phyloP scores from a whole-genome alignment of 2,329 filamentous ascomycete species.

The Pseudohalonectria lignicola region DNA sequence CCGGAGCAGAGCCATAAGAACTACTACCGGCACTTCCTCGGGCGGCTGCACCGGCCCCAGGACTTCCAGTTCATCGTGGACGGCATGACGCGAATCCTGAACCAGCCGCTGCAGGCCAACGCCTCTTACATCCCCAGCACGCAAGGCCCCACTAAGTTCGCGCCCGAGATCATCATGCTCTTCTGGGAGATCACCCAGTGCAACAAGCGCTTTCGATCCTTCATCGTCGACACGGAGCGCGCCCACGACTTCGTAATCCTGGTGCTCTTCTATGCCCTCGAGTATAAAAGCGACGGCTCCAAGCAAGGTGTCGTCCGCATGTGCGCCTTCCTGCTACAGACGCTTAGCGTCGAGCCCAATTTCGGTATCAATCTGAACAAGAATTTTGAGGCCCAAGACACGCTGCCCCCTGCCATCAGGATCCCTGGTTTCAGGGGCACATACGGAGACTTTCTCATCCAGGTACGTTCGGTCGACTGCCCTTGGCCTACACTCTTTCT shows the following conservation, averaged over 20 bases:
- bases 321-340: conserved; percentile 96
- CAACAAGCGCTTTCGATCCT: conserved; percentile 93
- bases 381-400: conserved; percentile 78
- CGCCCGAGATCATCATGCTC: conserved; percentile 90
- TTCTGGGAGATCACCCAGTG: conserved; percentile 97
- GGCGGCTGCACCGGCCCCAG: conserved; percentile 80
- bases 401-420: conserved; percentile 68
- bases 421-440: conserved; percentile 78
- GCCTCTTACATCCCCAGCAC: conserved; percentile 70
- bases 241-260: conserved; percentile 89
- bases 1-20: conserved; percentile 71
- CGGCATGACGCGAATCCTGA: conserved; percentile 84
- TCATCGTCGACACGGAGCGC: conserved; percentile 91
- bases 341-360: conserved; percentile 81
- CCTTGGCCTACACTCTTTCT: too few relatives aligned
- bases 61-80: conserved; percentile 97
- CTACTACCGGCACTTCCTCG: conserved; percentile 85
- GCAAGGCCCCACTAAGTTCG: conserved; percentile 47
- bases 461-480: conserved; percentile 46
- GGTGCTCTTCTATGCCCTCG: conserved; percentile 83
- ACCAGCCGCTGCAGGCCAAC: conserved; percentile 84
- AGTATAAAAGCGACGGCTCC: conserved; percentile 73
- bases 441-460: conserved; percentile 89
- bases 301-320: conserved; percentile 91
- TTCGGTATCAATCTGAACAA: conserved; percentile 89